Conservation (phyloP, 2,329 filamentous ascomycete genomes). For the Ophiostoma ulmi region DNA sequence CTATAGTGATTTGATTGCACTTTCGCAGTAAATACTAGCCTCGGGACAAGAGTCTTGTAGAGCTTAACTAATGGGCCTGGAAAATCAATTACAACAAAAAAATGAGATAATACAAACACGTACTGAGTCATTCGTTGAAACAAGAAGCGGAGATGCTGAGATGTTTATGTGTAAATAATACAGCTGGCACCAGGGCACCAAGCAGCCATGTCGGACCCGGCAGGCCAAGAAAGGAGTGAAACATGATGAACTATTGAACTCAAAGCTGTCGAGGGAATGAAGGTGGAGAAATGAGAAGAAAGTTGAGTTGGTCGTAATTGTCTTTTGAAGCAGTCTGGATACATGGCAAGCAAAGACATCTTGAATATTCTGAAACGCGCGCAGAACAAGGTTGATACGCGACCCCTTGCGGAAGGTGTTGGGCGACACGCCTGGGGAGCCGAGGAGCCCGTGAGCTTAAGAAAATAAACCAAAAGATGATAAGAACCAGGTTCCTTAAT, state of each 20-base stretch:
- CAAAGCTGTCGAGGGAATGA: too few species aligned
- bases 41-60: neutral
- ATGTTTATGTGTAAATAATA: neutral
- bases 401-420: constrained; percentile 10
- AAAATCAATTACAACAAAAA: neutral
- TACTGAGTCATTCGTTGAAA: neutral
- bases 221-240: neutral
- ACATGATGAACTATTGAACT: neutral
- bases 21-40: neutral
- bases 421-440: neutral
- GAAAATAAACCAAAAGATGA: neutral
- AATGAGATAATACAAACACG: neutral
- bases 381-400: constrained; percentile 23
- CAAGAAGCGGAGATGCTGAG: neutral
- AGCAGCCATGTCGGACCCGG: neutral
- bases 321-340: neutral
- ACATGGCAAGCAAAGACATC: neutral
- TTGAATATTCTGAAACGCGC: constrained; percentile 22
- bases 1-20: neutral
- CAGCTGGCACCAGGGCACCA: neutral
- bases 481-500: neutral
- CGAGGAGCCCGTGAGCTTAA: neutral
- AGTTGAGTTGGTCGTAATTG: neutral
- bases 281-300: neutral
- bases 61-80: neutral